Conservation (phyloP, 1,139 yeast species). For the Taiozyma onychis region DNA sequence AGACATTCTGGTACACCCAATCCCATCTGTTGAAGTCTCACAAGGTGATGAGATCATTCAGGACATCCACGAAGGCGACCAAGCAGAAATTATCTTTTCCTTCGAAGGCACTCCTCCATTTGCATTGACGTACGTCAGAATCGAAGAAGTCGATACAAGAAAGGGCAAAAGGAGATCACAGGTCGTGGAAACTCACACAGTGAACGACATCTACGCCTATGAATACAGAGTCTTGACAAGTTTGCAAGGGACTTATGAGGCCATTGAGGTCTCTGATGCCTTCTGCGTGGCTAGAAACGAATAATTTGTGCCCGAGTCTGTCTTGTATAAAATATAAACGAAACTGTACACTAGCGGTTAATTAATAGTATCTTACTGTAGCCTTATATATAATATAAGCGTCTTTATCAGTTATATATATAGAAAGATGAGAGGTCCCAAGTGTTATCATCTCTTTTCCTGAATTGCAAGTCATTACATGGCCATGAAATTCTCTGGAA, state of each 20-base stretch:
- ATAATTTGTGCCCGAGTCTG: conserved; percentile 6
- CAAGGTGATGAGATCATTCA: conserved; percentile 71
- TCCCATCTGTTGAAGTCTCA: conserved; percentile 87
- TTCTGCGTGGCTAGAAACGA: conserved; percentile 52
- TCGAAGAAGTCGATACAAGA: conserved; percentile 34
- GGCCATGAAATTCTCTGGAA: conserved; percentile 17
- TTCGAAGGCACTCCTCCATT: conserved; percentile 73
- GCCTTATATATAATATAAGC: neutral
- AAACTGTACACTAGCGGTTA: neutral
- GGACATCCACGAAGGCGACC: conserved; percentile 89
- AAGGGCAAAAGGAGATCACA: conserved; percentile 33
- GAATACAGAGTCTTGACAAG: conserved; percentile 72
- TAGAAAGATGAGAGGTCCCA: neutral
- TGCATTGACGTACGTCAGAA: conserved; percentile 48
- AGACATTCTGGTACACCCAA: conserved; percentile 57
- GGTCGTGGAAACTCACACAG: conserved; percentile 72
- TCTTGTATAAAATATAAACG: neutral
- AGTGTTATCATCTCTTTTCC: neutral
- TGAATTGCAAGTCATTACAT: conserved; percentile 10
- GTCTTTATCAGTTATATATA: too few relatives aligned
- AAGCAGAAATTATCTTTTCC: conserved; percentile 62
- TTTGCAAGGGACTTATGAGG: conserved; percentile 91
- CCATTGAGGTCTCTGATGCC: conserved; percentile 78
- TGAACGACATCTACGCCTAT: conserved; percentile 60
- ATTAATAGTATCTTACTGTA: neutral